Percentiles rank a stretch among this genome's conserved stretches.
These are phyloP conservation scores for Lactarius sanguifluus DNA, from an alignment of 768 basidiomycete genomes.

Conservation along the genomic window DNA sequence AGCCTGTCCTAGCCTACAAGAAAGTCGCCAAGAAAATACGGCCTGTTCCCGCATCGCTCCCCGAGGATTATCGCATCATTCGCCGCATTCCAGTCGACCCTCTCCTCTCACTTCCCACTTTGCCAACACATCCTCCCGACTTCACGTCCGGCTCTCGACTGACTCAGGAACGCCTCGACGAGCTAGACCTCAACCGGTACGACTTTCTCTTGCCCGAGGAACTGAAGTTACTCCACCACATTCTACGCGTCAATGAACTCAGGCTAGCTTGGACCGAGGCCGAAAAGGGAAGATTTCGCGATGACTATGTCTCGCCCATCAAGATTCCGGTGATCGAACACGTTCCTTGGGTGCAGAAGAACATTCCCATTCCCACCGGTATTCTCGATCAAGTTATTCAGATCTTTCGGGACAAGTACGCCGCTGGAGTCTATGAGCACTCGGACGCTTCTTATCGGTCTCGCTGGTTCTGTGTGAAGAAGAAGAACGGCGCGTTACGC, in stretches of 20 bases:
- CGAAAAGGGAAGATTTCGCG: neutral
- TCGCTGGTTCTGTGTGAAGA: neutral
- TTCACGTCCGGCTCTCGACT: neutral
- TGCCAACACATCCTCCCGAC: neutral
- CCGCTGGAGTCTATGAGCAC: slow-evolving; percentile 37
- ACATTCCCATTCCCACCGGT: too few relatives aligned
- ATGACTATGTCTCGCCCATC: neutral
- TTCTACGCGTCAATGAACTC: slow-evolving; percentile 41
- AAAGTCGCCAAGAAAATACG: neutral
- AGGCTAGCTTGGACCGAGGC: slow-evolving; percentile 26
- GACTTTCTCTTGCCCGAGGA: slow-evolving; percentile 34
- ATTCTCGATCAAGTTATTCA: too few relatives aligned
- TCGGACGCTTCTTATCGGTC: slow-evolving; percentile 2
- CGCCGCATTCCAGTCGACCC: neutral
- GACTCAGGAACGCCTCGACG: neutral
- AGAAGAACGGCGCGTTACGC: slow-evolving; percentile 14
- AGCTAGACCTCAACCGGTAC: neutral
- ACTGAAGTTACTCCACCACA: slow-evolving; percentile 20
- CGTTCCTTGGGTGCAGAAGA: too few relatives aligned
- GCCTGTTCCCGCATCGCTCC: neutral
- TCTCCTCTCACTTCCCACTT: neutral
- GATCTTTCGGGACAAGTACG: neutral
- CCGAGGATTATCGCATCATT: neutral
- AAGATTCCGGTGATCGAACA: too few relatives aligned
- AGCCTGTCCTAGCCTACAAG: neutral